These are phyloP conservation scores for Vachellia collinsii DNA, from an alignment of 306 rosid species.

Conservation along the genomic window DNA sequence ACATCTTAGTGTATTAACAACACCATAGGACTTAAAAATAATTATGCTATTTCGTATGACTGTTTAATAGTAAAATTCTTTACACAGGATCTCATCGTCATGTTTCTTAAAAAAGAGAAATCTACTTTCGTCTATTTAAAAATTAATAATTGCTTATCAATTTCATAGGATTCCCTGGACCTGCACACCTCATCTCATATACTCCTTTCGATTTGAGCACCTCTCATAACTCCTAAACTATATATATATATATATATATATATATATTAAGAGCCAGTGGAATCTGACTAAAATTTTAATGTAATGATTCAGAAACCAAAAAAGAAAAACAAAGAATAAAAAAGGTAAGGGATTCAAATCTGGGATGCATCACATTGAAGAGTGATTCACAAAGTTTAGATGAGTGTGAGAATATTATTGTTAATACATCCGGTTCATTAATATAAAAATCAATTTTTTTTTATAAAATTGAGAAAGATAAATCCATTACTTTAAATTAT, in stretches of 20 bases:
- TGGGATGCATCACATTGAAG: neutral
- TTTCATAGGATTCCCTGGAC: neutral
- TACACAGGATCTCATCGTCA: too few relatives aligned
- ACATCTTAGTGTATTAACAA: too few relatives aligned
- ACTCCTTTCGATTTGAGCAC: neutral
- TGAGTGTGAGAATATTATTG: neutral
- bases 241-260: too few relatives aligned
- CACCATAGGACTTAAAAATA: too few relatives aligned
- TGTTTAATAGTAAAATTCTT: too few relatives aligned
- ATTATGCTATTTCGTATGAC: too few relatives aligned
- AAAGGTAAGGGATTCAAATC: neutral
- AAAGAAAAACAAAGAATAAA: neutral
- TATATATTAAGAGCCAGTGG: neutral
- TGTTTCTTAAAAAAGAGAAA: too few relatives aligned
- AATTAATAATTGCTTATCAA: neutral
- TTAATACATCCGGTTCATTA: neutral
- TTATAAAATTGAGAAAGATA: too few relatives aligned
- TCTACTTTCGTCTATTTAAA: neutral
- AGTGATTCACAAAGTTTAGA: conserved; percentile 9
- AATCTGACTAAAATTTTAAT: neutral
- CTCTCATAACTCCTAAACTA: neutral
- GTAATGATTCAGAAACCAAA: neutral
- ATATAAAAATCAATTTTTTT: too few relatives aligned
- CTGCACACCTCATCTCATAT: neutral
- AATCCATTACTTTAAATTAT: too few relatives aligned